Evolutionary conservation across 768 basidiomycete genomes (phyloP), one percentile per base, ranked within the genome.

Genomic region (Rhodotorula sphaerocarpa): DNA sequence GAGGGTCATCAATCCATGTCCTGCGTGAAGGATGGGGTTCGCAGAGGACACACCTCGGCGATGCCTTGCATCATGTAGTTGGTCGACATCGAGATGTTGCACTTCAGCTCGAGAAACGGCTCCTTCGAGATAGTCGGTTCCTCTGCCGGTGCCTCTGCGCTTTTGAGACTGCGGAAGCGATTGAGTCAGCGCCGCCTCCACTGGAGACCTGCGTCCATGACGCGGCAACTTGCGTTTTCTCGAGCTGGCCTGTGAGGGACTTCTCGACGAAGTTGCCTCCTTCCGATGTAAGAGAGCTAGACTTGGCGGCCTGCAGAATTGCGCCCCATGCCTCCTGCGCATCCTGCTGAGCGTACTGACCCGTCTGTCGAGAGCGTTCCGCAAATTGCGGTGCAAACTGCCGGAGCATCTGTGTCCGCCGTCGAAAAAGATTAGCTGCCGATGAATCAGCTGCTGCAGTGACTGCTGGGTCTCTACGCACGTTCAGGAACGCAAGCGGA

Each of bases 41-140:
- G 7, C 34, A 21, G 56, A 47, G 34, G 16, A 77, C 81, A 66
- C 66, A 88, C 90, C 67, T 86, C 86, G 79, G 80, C 79, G 69
- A 99, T 87, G 1, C 93, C 92, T 28, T 81, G 79, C 50, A 85
- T 79, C 84, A 99, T 85, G 73, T 84, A 93, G 75, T 92, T 96
- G 21, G 92, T 96, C 31, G 79, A 79, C 50, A 78, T 77, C n/a
- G 80, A 81, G 72, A 99, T 99, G 74, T 93, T 93, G 73, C 93
- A 97, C 67, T 89, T 87, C 30, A 97, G 78, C 75, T 97, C 93
- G 52, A 90, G 80, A 20, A 91, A 84, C 31, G 80, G 82, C 71
- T 97, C 92, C 11, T 73, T 78, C 0, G 80, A 76, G 3, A 83
- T 74, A 12, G 84, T 82, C 9, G 84, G 71, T 0, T 82, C 77